phyloP scores from a whole-genome alignment of 345 rosid species.

The Lagerstroemia speciosa region DNA sequence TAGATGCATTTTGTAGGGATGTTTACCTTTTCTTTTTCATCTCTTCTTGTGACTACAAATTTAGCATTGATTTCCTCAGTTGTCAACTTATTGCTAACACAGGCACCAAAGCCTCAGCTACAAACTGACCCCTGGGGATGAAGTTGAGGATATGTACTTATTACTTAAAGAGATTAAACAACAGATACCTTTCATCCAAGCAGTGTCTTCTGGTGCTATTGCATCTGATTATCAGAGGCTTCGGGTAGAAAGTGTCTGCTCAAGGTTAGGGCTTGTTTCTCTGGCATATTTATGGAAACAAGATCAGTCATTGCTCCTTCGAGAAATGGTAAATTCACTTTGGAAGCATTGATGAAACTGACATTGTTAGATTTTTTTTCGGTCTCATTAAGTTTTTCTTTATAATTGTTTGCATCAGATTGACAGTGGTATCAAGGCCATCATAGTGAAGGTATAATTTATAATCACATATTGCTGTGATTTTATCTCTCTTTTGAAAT shows the following conservation, averaged over 20 bases:
- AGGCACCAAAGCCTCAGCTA: conserved; percentile 75
- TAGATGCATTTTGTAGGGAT: background rate
- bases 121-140: conserved; percentile 64
- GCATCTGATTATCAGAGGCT: conserved; percentile 94
- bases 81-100: conserved; percentile 2
- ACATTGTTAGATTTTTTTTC: conserved; percentile 6
- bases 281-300: conserved; percentile 96
- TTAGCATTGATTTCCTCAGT: background rate
- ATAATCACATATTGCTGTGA: background rate
- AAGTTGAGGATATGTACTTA: conserved; percentile 88
- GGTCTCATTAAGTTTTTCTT: conserved; percentile 12
- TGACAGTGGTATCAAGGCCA: conserved; percentile 55
- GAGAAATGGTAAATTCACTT: conserved; percentile 65
- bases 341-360: conserved; percentile 6
- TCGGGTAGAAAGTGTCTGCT: conserved; percentile 93
- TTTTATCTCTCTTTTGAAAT: background rate
- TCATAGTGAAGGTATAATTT: conserved; percentile 63
- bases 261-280: conserved; percentile 98
- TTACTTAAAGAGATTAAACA: conserved; percentile 70
- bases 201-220: conserved; percentile 94
- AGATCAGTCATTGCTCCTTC: conserved; percentile 91
- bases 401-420: conserved; percentile 36
- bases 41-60: background rate
- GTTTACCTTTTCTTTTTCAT: conserved; percentile 9
- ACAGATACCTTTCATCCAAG: conserved; percentile 70